Percentiles rank a stretch among this genome's conserved stretches.
Conservation (phyloP, 768 basidiomycete species). For the Tulasnella sp. region DNA sequence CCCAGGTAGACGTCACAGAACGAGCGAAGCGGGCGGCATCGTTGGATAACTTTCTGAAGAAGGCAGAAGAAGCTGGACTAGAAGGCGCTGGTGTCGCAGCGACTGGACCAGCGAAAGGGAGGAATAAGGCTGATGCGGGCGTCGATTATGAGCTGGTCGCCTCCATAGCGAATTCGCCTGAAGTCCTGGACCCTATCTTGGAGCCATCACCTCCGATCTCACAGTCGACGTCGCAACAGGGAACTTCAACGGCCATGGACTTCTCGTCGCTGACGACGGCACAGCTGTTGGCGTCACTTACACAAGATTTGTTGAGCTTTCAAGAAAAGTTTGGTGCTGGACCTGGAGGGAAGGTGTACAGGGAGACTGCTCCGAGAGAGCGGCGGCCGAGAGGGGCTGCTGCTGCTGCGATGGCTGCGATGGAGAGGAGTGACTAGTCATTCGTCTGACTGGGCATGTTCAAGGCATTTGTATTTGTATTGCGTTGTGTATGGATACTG, state of each 20-base stretch:
- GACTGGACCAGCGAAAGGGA: conserved; percentile 1
- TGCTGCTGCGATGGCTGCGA: conserved; percentile 10
- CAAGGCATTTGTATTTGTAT: too few relatives aligned
- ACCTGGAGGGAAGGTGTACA: conserved; percentile 16
- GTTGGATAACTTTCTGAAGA: conserved; percentile 9
- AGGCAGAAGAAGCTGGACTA: not conserved
- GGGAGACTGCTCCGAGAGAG: conserved; percentile 8
- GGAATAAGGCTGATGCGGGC: not conserved
- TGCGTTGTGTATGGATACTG: too few relatives aligned
- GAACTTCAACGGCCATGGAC: conserved; percentile 2
- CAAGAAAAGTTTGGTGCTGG: conserved; percentile 19
- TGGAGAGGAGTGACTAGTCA: conserved; percentile 13
- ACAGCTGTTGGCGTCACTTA: conserved; percentile 16
- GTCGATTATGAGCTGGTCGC: not conserved
- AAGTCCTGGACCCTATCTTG: conserved; percentile 1
- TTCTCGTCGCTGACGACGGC: conserved; percentile 12
- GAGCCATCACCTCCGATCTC: not conserved
- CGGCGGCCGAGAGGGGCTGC: conserved; percentile 13
- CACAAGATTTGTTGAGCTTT: conserved; percentile 15
- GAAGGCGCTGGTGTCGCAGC: conserved; percentile 8
- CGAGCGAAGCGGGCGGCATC: conserved; percentile 15
- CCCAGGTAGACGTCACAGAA: conserved; percentile 16
- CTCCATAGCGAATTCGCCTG: not conserved
- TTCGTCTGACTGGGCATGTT: too few relatives aligned
- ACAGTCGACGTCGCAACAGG: not conserved